Percentiles rank a stretch among this genome's conserved stretches.
These are phyloP conservation scores for Retiboletus flavoniger DNA, from an alignment of 1,284 basidiomycete genomes.

Conservation along the genomic window DNA sequence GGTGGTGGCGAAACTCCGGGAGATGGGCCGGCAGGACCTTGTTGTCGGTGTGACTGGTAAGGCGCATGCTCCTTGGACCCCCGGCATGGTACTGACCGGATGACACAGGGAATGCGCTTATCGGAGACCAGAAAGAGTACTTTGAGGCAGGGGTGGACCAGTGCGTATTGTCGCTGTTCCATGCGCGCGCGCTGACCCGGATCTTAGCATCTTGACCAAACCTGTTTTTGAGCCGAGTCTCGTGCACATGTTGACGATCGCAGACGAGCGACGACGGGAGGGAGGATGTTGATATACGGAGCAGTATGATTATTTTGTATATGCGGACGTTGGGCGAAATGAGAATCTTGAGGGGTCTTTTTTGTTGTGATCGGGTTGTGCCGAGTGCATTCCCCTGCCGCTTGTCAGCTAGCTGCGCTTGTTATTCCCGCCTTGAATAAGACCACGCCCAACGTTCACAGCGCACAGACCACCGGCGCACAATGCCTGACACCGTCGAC, in stretches of 20 bases:
- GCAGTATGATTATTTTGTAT: neutral
- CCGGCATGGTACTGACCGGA: constrained; percentile 24
- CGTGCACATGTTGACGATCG: constrained; percentile 50
- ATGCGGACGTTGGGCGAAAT: neutral
- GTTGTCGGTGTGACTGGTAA: constrained; percentile 76
- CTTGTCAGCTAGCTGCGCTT: constrained; percentile 32
- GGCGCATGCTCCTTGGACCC: constrained; percentile 13
- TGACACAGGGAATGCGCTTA: constrained; percentile 57
- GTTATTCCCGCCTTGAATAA: constrained; percentile 31
- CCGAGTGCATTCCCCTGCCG: constrained; percentile 31
- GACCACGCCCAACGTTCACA: constrained; percentile 22
- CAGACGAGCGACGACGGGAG: constrained; percentile 47
- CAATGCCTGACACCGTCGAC: constrained; percentile 30
- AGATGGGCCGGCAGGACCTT: constrained; percentile 67
- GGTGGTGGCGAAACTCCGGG: constrained; percentile 64
- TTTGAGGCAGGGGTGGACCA: constrained; percentile 74
- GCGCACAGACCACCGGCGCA: constrained; percentile 36
- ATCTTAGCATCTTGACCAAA: constrained; percentile 61
- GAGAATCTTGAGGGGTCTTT: constrained; percentile 13
- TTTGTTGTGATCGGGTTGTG: constrained; percentile 35
- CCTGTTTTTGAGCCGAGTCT: constrained; percentile 64
- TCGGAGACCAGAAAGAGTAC: constrained; percentile 73
- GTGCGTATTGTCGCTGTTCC: constrained; percentile 41
- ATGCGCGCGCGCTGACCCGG: constrained; percentile 11
- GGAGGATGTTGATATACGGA: neutral